Evolutionary conservation across 495 filamentous ascomycete species (phyloP).

Genomic region (Penicillium atrosanguineum): DNA sequence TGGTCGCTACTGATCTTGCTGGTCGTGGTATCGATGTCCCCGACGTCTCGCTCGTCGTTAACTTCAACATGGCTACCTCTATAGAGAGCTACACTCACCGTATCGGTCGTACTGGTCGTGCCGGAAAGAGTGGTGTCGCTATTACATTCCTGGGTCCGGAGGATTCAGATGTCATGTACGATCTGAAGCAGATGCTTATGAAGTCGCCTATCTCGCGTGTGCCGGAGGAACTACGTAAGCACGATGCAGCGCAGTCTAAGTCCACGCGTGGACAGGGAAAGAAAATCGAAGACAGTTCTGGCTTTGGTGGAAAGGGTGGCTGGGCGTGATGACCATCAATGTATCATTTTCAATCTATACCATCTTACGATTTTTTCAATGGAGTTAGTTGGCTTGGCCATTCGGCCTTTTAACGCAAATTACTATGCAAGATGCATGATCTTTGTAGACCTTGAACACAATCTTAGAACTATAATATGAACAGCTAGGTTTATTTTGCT

Average conservation of each 20-base stretch:
- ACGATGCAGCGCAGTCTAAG: constrained; percentile 91
- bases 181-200: constrained; percentile 92
- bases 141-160: constrained; percentile 96
- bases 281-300: constrained; percentile 62
- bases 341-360: constrained; percentile 8
- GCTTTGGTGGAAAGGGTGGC: constrained; percentile 59
- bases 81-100: constrained; percentile 98
- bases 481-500: not conserved
- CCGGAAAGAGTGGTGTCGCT: constrained; percentile 94
- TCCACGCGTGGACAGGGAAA: constrained; percentile 55
- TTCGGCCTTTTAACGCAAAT: not conserved
- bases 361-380: not conserved
- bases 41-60: constrained; percentile 90
- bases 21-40: constrained; percentile 98
- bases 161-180: constrained; percentile 88
- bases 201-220: constrained; percentile 89
- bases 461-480: not conserved
- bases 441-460: not conserved
- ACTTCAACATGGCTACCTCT: constrained; percentile 96
- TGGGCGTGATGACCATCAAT: constrained; percentile 27
- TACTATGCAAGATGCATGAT: not conserved
- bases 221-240: constrained; percentile 89
- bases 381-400: not conserved
- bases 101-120: constrained; percentile 96
- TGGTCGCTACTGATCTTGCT: constrained; percentile 97